phyloP scores from a whole-genome alignment of 129 eudicot species.

The Pulicaria dysenterica region DNA sequence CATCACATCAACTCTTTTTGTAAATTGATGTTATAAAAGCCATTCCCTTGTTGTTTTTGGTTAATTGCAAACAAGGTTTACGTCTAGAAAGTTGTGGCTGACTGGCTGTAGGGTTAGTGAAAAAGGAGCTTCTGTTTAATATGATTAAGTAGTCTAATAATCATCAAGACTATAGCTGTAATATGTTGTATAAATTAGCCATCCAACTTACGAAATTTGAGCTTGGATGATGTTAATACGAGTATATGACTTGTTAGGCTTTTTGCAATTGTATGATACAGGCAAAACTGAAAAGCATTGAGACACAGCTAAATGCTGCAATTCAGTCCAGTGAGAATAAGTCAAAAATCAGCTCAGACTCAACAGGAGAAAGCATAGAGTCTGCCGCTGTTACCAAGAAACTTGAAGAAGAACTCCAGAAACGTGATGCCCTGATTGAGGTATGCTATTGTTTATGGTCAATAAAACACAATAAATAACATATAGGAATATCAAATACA shows the following conservation, averaged over 20 bases:
- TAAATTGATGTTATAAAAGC: background rate
- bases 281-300: constrained; percentile 69
- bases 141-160: constrained; percentile 8
- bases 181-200: background rate
- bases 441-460: constrained; percentile 34
- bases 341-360: constrained; percentile 43
- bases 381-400: constrained; percentile 80
- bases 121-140: constrained; percentile 8
- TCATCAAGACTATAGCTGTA: background rate
- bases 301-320: constrained; percentile 62
- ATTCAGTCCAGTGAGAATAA: constrained; percentile 43
- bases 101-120: constrained; percentile 15
- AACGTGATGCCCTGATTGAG: constrained; percentile 98
- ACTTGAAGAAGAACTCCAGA: constrained; percentile 94
- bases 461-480: constrained; percentile 5
- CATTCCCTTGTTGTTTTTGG: background rate
- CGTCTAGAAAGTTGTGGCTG: background rate
- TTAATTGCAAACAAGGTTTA: constrained; percentile 16
- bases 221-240: background rate
- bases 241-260: constrained; percentile 9
- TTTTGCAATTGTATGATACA: constrained; percentile 37
- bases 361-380: constrained; percentile 54
- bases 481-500: background rate
- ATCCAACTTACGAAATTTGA: constrained; percentile 8
- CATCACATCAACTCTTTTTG: background rate